These are phyloP conservation scores for Coemansia javaensis DNA, from an alignment of 192 early-diverging fungal genomes.

Conservation along the genomic window DNA sequence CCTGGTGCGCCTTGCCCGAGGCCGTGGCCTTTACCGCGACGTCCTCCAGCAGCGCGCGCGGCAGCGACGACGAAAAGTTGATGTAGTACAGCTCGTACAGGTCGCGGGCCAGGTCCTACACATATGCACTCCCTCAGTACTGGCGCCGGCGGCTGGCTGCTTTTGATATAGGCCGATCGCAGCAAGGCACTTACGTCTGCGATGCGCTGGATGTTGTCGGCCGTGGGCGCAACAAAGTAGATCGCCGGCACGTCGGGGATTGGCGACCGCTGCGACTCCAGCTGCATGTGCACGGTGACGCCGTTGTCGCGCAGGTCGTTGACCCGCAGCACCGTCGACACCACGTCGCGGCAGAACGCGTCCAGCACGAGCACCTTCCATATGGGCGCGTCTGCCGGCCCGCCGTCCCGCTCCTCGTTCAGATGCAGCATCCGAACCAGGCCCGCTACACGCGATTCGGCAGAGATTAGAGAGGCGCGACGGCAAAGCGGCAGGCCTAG, in stretches of 20 bases:
- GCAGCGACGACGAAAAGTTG: conserved; percentile 86
- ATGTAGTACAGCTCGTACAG: conserved; percentile 96
- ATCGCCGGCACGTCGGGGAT: conserved; percentile 96
- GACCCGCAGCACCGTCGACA: conserved; percentile 94
- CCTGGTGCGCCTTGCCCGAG: conserved; percentile 67
- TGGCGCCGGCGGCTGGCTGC: neutral
- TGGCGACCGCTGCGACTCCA: conserved; percentile 76
- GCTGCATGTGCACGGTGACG: conserved; percentile 94
- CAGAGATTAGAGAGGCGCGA: too few relatives aligned
- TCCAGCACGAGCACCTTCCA: conserved; percentile 99
- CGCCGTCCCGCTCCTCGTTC: conserved; percentile 56
- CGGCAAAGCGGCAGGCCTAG: too few relatives aligned
- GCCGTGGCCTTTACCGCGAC: conserved; percentile 79
- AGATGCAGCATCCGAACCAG: conserved; percentile 82
- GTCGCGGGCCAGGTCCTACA: conserved; percentile 72
- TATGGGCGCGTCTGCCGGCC: conserved; percentile 50
- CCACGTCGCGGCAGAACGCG: conserved; percentile 85
- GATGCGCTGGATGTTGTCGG: conserved; percentile 78
- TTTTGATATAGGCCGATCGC: neutral
- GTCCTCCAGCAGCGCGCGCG: conserved; percentile 87
- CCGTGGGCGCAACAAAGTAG: conserved; percentile 90
- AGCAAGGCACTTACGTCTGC: conserved; percentile 58
- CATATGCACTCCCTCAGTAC: neutral
- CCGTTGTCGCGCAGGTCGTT: conserved; percentile 94
- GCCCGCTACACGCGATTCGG: conserved; percentile 55